Evolutionary conservation across 2,329 filamentous ascomycete species (phyloP).

Genomic region (Cryphonectria nitschkei): DNA sequence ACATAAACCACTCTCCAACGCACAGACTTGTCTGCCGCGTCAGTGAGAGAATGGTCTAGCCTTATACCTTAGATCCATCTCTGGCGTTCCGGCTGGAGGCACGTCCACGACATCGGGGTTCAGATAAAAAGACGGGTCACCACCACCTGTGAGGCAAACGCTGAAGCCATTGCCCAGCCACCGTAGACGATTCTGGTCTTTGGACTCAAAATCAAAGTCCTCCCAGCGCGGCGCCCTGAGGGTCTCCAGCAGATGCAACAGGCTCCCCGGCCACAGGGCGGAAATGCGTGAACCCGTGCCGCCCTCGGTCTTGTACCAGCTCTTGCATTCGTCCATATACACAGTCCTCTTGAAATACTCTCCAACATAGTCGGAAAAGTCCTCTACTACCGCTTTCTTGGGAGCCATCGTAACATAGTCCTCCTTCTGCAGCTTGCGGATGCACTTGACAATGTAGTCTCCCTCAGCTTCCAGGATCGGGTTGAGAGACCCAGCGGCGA

Average conservation of each 20-base stretch:
- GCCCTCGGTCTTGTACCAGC: conserved; percentile 36
- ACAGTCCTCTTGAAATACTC: conserved; percentile 36
- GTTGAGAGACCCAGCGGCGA: conserved; percentile 35
- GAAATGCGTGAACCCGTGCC: conserved; percentile 34
- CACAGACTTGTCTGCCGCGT: neutral
- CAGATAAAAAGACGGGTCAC: conserved; percentile 40
- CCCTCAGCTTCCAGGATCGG: conserved; percentile 34
- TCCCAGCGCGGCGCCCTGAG: conserved; percentile 35
- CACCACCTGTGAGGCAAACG: conserved; percentile 23
- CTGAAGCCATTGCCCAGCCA: conserved; percentile 36
- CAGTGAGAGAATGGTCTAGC: conserved; percentile 39
- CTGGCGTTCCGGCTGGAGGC: conserved; percentile 34
- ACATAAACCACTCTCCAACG: neutral
- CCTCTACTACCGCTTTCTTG: conserved; percentile 34
- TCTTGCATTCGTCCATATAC: conserved; percentile 34
- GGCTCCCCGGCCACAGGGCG: conserved; percentile 36
- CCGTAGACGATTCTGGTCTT: conserved; percentile 33
- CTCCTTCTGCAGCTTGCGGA: conserved; percentile 36
- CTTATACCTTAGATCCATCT: conserved; percentile 36
- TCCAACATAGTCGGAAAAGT: conserved; percentile 38
- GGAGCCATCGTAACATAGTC: conserved; percentile 34
- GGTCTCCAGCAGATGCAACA: conserved; percentile 36
- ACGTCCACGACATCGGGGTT: conserved; percentile 36
- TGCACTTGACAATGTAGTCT: conserved; percentile 38
- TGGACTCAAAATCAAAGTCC: conserved; percentile 34